Percentiles rank a stretch among this genome's conserved stretches.
These are phyloP conservation scores for Aspergillus cavernicola DNA, from an alignment of 495 filamentous ascomycete genomes.

Conservation along the genomic window DNA sequence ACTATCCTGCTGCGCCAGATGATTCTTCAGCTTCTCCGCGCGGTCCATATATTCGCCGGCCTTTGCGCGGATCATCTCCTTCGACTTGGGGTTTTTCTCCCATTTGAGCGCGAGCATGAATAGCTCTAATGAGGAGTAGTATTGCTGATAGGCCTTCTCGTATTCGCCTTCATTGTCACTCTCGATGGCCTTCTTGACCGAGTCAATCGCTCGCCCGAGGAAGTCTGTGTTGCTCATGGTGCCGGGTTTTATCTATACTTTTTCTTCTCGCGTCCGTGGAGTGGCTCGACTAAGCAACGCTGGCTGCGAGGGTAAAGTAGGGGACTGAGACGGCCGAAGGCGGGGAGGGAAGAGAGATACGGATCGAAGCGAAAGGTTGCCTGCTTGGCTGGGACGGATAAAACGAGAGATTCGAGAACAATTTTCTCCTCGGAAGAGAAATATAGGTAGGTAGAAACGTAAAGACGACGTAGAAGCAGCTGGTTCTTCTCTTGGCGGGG, in stretches of 20 bases:
- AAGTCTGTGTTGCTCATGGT: slow-evolving; percentile 97
- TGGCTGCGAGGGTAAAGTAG: background rate
- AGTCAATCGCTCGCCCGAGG: slow-evolving; percentile 88
- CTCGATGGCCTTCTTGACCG: slow-evolving; percentile 96
- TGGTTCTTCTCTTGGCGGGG: background rate
- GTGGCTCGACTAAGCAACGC: background rate
- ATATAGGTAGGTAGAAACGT: background rate
- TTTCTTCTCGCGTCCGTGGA: background rate
- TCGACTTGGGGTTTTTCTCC: slow-evolving; percentile 95
- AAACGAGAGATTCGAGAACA: background rate
- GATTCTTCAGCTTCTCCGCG: slow-evolving; percentile 92
- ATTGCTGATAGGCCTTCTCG: slow-evolving; percentile 90
- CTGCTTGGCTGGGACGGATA: slow-evolving; percentile 4
- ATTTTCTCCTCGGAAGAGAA: background rate
- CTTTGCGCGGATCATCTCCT: slow-evolving; percentile 94
- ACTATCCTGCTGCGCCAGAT: slow-evolving; percentile 71
- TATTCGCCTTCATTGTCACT: slow-evolving; percentile 93
- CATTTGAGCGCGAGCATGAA: slow-evolving; percentile 97
- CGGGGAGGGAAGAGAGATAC: slow-evolving; percentile 2
- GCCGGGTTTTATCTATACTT: slow-evolving; percentile 9
- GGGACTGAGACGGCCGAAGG: background rate
- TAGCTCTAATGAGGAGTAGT: slow-evolving; percentile 89
- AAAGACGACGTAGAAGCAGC: background rate
- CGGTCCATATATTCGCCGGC: slow-evolving; percentile 96
- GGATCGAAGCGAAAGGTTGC: slow-evolving; percentile 12